Conservation (phyloP, 2,329 filamentous ascomycete species). For the Chaetomium sp. region DNA sequence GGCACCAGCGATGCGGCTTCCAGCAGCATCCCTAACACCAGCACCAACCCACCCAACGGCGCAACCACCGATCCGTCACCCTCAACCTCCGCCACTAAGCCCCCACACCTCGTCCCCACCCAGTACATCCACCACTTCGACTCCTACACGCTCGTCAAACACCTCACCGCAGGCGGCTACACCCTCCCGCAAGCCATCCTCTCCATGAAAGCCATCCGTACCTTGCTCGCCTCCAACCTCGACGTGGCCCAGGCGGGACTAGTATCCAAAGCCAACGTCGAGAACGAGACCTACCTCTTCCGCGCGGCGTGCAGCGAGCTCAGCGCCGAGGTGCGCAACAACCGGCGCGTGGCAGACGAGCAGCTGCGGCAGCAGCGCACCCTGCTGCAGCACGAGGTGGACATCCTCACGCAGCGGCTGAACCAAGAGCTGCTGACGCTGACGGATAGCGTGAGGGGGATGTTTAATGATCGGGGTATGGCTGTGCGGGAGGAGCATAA, state of each 20-base stretch:
- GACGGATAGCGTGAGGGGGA: slow-evolving; percentile 86
- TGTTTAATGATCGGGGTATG: slow-evolving; percentile 97
- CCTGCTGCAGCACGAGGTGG: slow-evolving; percentile 88
- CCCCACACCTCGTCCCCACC: slow-evolving; percentile 63
- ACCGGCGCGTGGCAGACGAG: slow-evolving; percentile 69
- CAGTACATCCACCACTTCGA: slow-evolving; percentile 96
- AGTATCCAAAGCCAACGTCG: slow-evolving; percentile 85
- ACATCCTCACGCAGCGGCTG: slow-evolving; percentile 78
- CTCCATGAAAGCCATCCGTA: slow-evolving; percentile 86
- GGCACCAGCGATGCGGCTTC: background rate
- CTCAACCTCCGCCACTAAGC: slow-evolving; percentile 1
- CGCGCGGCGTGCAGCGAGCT: slow-evolving; percentile 89
- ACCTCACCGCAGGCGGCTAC: slow-evolving; percentile 67
- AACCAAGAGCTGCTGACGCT: slow-evolving; percentile 75
- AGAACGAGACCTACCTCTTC: slow-evolving; percentile 94
- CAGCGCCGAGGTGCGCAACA: slow-evolving; percentile 76
- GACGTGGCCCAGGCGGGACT: slow-evolving; percentile 72
- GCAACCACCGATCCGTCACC: background rate
- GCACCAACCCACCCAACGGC: background rate
- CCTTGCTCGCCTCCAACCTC: slow-evolving; percentile 70
- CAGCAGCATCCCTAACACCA: background rate
- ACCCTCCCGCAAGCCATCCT: slow-evolving; percentile 68
- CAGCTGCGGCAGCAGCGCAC: slow-evolving; percentile 75
- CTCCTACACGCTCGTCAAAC: slow-evolving; percentile 80
- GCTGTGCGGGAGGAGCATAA: slow-evolving; percentile 82